These are phyloP conservation scores for Pichia ethanolica DNA, from an alignment of 805 yeast genomes.

Conservation along the genomic window DNA sequence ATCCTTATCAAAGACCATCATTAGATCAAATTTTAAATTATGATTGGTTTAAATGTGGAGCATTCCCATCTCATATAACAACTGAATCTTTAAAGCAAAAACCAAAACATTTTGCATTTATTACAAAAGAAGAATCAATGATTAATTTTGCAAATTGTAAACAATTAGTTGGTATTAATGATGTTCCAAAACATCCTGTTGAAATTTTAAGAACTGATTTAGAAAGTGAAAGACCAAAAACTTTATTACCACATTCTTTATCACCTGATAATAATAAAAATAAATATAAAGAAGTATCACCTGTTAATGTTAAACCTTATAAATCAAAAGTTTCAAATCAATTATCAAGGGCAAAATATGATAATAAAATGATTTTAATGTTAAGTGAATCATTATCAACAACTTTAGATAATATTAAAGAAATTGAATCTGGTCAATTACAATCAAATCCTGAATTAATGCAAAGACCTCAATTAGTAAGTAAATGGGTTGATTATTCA, in stretches of 20 bases:
- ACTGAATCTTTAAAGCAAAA: conserved; percentile 53
- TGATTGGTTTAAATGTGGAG: conserved; percentile 74
- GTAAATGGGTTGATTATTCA: conserved; percentile 97
- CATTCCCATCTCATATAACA: conserved; percentile 68
- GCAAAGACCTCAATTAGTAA: conserved; percentile 60
- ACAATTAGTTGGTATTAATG: conserved; percentile 48
- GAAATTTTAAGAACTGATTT: conserved; percentile 63
- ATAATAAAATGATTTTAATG: conserved; percentile 21
- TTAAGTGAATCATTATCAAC: conserved; percentile 23
- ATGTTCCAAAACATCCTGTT: conserved; percentile 50
- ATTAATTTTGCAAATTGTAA: conserved; percentile 62
- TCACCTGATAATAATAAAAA: conserved; percentile 88
- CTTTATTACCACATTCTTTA: conserved; percentile 78
- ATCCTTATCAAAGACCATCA: conserved; percentile 77
- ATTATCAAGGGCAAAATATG: conserved; percentile 23
- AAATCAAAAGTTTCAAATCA: conserved; percentile 23
- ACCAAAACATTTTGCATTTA: conserved; percentile 49
- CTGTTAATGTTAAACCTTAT: conserved; percentile 21
- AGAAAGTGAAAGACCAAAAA: conserved; percentile 57
- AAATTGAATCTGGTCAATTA: conserved; percentile 20
- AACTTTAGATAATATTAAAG: conserved; percentile 23
- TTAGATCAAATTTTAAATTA: conserved; percentile 72
- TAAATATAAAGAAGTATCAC: conserved; percentile 68
- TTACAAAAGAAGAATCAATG: conserved; percentile 55
- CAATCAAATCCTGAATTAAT: conserved; percentile 8